A percentile compares a stretch with the other conserved stretches of the same genome.
phyloP scores from a whole-genome alignment of 148 eudicot genomes.

The Vaccinium vitisidaea region DNA sequence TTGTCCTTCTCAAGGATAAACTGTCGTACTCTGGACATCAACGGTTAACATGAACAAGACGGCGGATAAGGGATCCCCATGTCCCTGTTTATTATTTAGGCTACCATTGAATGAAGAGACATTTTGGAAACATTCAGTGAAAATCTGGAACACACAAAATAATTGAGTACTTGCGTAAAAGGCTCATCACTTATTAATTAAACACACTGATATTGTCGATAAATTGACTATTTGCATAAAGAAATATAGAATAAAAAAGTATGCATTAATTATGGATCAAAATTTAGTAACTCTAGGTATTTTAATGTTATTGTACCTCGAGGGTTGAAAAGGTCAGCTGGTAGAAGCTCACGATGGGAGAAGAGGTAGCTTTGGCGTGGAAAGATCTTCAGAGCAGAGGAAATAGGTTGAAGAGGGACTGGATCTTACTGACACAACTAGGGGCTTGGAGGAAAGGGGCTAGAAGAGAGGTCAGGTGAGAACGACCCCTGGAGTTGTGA shows the following conservation, averaged over 20 bases:
- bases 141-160: neutral
- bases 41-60: neutral
- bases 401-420: neutral
- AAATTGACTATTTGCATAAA: neutral
- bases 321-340: neutral
- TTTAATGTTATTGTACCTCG: neutral
- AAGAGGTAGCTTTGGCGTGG: neutral
- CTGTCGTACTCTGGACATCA: neutral
- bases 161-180: neutral
- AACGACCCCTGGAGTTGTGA: neutral
- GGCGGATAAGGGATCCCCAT: neutral
- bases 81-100: neutral
- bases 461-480: neutral
- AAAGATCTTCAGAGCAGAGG: neutral
- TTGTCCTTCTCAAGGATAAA: neutral
- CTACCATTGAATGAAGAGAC: neutral
- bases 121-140: neutral
- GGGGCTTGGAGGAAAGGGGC: neutral
- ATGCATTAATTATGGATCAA: neutral
- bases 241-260: neutral
- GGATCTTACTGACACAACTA: neutral
- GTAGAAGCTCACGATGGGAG: neutral
- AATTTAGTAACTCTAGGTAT: neutral
- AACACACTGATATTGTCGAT: neutral
- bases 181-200: neutral